A percentile compares a stretch with the other conserved stretches of the same genome.
These are phyloP conservation scores for Ustilaginoidea virens DNA, from an alignment of 2,329 filamentous ascomycete species.

Conservation along the genomic window DNA sequence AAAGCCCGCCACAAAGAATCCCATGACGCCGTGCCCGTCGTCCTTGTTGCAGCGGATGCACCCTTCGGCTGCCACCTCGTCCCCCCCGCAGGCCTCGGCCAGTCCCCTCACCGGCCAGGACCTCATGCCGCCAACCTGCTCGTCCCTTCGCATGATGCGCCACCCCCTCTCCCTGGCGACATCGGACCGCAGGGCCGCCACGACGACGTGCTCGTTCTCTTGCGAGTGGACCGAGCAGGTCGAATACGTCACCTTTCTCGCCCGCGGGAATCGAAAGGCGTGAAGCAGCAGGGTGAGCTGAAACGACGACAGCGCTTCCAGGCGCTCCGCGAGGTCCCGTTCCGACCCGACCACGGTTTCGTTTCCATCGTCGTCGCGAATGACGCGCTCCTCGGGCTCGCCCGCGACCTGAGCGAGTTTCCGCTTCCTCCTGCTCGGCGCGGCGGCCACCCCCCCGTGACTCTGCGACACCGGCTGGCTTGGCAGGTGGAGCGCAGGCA, in stretches of 20 bases:
- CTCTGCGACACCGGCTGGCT: constrained; percentile 11
- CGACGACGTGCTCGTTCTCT: constrained; percentile 81
- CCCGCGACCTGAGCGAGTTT: constrained; percentile 25
- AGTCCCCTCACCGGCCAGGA: constrained; percentile 58
- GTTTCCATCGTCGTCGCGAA: constrained; percentile 44
- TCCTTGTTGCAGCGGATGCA: constrained; percentile 74
- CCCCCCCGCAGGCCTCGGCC: constrained; percentile 29
- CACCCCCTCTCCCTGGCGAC: constrained; percentile 56
- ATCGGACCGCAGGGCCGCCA: constrained; percentile 51
- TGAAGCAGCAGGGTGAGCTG: constrained; percentile 72
- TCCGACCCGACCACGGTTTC: constrained; percentile 35
- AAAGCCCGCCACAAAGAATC: constrained; percentile 90
- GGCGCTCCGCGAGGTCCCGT: constrained; percentile 43
- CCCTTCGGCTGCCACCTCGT: constrained; percentile 46
- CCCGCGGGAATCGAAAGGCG: constrained; percentile 66
- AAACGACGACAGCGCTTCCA: constrained; percentile 63
- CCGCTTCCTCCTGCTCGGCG: constrained; percentile 24
- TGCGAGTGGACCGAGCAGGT: constrained; percentile 79
- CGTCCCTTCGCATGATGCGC: constrained; percentile 54
- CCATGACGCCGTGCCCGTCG: constrained; percentile 74
- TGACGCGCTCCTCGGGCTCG: constrained; percentile 17
- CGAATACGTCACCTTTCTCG: constrained; percentile 70
- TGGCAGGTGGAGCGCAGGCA: constrained; percentile 50
- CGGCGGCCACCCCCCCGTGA: not conserved
- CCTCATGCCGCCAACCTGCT: constrained; percentile 63